A percentile compares a stretch with the other conserved stretches of the same genome.
Conservation (phyloP, 2,329 filamentous ascomycete species). For the Dactylonectria estremocensis region DNA sequence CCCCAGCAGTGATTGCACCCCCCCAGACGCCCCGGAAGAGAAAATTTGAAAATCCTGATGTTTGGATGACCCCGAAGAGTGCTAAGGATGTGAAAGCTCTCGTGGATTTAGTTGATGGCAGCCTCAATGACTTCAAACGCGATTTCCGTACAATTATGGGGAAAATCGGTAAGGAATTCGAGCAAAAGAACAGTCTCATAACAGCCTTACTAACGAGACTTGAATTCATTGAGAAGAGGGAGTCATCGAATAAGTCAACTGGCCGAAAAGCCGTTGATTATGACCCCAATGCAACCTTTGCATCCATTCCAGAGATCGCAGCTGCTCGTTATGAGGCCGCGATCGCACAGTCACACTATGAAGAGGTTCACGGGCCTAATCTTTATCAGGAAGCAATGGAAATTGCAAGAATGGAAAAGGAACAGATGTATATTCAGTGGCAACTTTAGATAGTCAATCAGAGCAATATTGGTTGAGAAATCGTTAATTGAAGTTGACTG, state of each 20-base stretch:
- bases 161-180: not conserved
- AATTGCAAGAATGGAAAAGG: not conserved
- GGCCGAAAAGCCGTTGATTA: not conserved
- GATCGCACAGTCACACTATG: not conserved
- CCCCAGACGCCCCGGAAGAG: too few species aligned
- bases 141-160: not conserved
- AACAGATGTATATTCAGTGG: not conserved
- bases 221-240: not conserved
- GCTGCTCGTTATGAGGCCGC: not conserved
- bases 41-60: too few species aligned
- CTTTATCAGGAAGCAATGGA: too few species aligned
- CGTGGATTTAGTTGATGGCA: not conserved
- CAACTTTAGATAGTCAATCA: not conserved
- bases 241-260: not conserved
- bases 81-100: not conserved
- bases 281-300: not conserved
- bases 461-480: too few species aligned
- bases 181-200: not conserved
- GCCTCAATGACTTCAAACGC: too few species aligned
- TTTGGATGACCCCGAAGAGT: not conserved
- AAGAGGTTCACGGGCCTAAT: not conserved
- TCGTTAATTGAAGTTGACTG: too few species aligned
- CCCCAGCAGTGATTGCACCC: too few species aligned
- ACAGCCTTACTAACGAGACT: not conserved
- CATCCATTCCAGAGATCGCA: not conserved